A percentile compares a stretch with the other conserved stretches of the same genome.
Conservation (phyloP, 768 basidiomycete genomes). For the Mycena floridula region DNA sequence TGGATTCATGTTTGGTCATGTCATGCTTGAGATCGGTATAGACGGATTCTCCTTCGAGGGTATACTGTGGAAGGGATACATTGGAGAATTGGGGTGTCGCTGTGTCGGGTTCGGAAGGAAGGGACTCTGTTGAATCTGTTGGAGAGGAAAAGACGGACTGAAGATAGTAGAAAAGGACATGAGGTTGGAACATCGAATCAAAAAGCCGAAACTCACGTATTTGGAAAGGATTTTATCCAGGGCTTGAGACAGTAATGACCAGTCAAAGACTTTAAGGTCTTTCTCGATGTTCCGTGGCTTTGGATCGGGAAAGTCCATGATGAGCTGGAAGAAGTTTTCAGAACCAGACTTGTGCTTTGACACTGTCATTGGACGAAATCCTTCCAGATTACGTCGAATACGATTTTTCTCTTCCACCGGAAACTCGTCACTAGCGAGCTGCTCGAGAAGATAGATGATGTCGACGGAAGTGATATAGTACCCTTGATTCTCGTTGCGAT, state of each 20-base stretch:
- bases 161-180: constrained; percentile 2
- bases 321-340: constrained; percentile 87
- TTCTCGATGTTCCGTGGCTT: constrained; percentile 97
- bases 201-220: constrained; percentile 52
- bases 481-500: constrained; percentile 65
- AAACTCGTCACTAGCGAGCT: constrained; percentile 68
- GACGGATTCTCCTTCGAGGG: too few species aligned
- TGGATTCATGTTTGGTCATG: too few species aligned
- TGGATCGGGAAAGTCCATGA: constrained; percentile 94
- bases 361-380: constrained; percentile 84
- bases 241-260: constrained; percentile 64
- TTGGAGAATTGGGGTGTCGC: too few species aligned
- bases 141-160: constrained; percentile 44
- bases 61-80: too few species aligned
- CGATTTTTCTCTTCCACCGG: constrained; percentile 96
- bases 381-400: constrained; percentile 91
- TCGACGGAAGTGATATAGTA: constrained; percentile 95
- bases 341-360: constrained; percentile 78
- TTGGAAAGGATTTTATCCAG: constrained; percentile 77
- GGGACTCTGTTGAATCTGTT: constrained; percentile 18
- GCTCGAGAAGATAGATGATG: constrained; percentile 88
- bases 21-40: too few species aligned
- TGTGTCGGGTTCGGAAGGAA: too few species aligned
- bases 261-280: constrained; percentile 86
- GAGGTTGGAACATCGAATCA: not conserved